phyloP scores from a whole-genome alignment of 2,329 filamentous ascomycete genomes.

The Penicillium expansum region DNA sequence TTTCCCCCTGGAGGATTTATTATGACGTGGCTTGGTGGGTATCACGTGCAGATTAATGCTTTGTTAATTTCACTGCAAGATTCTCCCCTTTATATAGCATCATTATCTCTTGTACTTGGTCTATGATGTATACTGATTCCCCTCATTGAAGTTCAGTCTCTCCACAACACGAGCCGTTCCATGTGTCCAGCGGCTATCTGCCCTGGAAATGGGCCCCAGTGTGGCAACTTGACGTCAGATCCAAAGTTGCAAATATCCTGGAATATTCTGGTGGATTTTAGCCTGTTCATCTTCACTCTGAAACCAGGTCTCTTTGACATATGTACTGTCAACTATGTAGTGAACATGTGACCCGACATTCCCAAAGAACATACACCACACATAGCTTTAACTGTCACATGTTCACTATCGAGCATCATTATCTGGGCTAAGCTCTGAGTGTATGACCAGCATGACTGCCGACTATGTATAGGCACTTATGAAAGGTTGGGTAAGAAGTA shows the following conservation, averaged over 20 bases:
- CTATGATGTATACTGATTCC: neutral
- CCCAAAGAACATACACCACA: neutral
- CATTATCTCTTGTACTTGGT: neutral
- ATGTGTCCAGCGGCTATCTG: slow-evolving; percentile 1
- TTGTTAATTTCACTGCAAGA: neutral
- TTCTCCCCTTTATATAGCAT: neutral
- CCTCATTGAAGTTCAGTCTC: neutral
- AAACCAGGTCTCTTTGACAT: neutral
- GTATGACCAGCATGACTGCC: neutral
- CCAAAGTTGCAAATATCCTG: neutral
- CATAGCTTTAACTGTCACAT: neutral
- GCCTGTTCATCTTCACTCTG: neutral
- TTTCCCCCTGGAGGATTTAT: neutral
- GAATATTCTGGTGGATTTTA: neutral
- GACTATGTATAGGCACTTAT: neutral
- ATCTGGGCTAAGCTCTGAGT: neutral
- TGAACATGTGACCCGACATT: neutral
- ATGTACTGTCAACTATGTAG: no score
- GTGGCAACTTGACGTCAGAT: slow-evolving; percentile 28
- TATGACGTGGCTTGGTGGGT: slow-evolving; percentile 1
- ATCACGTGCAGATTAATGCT: neutral
- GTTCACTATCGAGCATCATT: neutral
- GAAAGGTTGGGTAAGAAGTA: neutral
- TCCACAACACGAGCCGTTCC: slow-evolving; percentile 10
- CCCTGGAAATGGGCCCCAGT: slow-evolving; percentile 2